Percentiles rank a stretch among this genome's conserved stretches.
These are phyloP conservation scores for Alternaria viburni DNA, from an alignment of 2,329 filamentous ascomycete species.

Conservation along the genomic window DNA sequence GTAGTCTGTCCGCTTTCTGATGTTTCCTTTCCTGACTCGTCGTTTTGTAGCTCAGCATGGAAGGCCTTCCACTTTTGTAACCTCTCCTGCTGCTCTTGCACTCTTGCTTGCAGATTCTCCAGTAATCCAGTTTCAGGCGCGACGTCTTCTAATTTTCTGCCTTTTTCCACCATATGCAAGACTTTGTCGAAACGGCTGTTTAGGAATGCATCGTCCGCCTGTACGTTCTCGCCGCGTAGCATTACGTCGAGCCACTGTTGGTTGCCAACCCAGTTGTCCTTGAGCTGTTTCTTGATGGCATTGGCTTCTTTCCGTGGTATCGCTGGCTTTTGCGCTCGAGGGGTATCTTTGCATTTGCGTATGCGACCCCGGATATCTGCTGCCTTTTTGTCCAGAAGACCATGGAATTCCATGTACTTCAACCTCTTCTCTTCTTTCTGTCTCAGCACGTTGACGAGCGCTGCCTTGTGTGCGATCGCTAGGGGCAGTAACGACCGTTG, in stretches of 20 bases:
- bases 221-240: slow-evolving; percentile 67
- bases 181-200: slow-evolving; percentile 71
- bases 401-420: slow-evolving; percentile 68
- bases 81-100: slow-evolving; percentile 70
- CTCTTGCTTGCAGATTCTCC: slow-evolving; percentile 72
- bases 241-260: slow-evolving; percentile 76
- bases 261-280: slow-evolving; percentile 80
- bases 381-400: slow-evolving; percentile 69
- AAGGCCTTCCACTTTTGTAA: slow-evolving; percentile 78
- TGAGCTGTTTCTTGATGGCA: slow-evolving; percentile 64
- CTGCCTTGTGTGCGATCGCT: slow-evolving; percentile 74
- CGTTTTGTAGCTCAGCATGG: slow-evolving; percentile 50
- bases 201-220: slow-evolving; percentile 68
- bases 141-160: slow-evolving; percentile 64
- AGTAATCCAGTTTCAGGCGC: slow-evolving; percentile 62
- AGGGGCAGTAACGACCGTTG: slow-evolving; percentile 64
- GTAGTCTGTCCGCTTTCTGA: slow-evolving; percentile 3
- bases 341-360: slow-evolving; percentile 48
- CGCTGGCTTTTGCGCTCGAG: slow-evolving; percentile 37
- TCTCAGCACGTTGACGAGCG: slow-evolving; percentile 65
- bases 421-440: slow-evolving; percentile 65
- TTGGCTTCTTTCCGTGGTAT: slow-evolving; percentile 37
- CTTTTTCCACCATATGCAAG: slow-evolving; percentile 71
- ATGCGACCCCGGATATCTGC: slow-evolving; percentile 62
- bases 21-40: slow-evolving; percentile 3